Evolutionary conservation across 1,284 basidiomycete genomes (phyloP), one percentile per base, ranked within the genome.

Genomic region (Ceratobasidium sp.): DNA sequence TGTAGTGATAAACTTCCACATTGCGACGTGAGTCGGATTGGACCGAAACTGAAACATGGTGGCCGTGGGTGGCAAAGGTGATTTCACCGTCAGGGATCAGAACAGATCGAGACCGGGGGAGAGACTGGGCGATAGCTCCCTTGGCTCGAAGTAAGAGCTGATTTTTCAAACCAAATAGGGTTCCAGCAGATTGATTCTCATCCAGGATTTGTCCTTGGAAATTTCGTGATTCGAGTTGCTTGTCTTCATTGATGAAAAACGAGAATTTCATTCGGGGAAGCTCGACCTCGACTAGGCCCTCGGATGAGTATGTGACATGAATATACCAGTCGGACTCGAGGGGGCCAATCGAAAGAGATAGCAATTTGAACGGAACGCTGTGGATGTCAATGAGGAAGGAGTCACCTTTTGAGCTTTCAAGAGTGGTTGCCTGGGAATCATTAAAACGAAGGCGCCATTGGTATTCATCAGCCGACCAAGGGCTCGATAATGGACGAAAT

Each of bases 111-210:
- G 74, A 73, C 0, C 66, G 73, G 1, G 71, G 72, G 50, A 9
- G 53, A 67, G 2, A 68, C 30, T n/a, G 30, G 44, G 56, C 8
- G 42, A 16, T 9, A 23, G 47, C n/a, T 8, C 68, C 27, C 30
- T 73, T 75, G 0, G 75, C 73, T 1, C 77, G 73, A 21, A 85
- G 76, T 2, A 83, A 75, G 0, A 84, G 77, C 54, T 78, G 77
- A 60, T 76, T 80, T 2, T 57, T 46, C 5, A 84, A 72, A 6
- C 81, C 81, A 36, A 80, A 74, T 69, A 82, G 72, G 0, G 79
- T 78, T 1, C 79, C 79, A 2, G 74, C 71, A 0, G 77, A 79
- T 69, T 81, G 80, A 44, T 74, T 60, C 0, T 57, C 13, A 56
- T 80, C 77, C 5, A 82, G 72, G 9, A 78, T 70, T 73, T 80